Percentiles rank a stretch among this genome's conserved stretches.
Conservation (phyloP, 108 stramenopile species). For the Thalassiosira profunda region DNA sequence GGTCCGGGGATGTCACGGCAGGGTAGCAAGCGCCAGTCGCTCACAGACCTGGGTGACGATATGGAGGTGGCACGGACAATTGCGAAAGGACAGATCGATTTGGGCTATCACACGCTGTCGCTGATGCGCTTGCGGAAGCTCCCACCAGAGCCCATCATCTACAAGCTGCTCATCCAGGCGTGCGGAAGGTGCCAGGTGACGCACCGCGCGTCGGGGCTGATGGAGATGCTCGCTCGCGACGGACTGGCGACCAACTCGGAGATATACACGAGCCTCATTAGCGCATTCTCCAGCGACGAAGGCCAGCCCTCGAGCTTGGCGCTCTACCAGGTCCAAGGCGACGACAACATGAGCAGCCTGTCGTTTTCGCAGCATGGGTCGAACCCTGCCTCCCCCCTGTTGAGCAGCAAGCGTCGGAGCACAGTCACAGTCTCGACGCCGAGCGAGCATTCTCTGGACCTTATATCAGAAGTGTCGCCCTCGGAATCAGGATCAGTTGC, state of each 20-base stretch:
- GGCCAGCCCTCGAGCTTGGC: constrained; percentile 9
- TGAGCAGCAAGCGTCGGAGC: too few species aligned
- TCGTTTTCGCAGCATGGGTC: constrained; percentile 25
- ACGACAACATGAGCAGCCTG: constrained; percentile 9
- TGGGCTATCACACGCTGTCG: constrained; percentile 78
- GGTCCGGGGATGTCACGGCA: too few species aligned
- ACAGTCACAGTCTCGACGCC: too few species aligned
- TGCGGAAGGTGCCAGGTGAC: constrained; percentile 87
- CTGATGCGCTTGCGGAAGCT: constrained; percentile 67
- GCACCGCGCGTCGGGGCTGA: constrained; percentile 69
- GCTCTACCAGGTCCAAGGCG: constrained; percentile 3
- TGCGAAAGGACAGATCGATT: constrained; percentile 83
- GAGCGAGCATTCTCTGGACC: constrained; percentile 9
- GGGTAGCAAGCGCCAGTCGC: too few species aligned
- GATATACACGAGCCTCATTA: constrained; percentile 70
- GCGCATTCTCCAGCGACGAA: constrained; percentile 63
- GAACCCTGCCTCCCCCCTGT: not conserved
- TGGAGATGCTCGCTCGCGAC: constrained; percentile 84
- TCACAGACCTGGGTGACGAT: constrained; percentile 37
- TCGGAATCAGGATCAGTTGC: too few species aligned
- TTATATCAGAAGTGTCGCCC: constrained; percentile 38
- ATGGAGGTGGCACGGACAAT: constrained; percentile 79
- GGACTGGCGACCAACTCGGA: constrained; percentile 72
- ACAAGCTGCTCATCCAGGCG: constrained; percentile 85
- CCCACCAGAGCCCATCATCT: constrained; percentile 66